Base-by-base conservation (phyloP, 2,329 filamentous ascomycete species). In the Cladobotryum mycophilum region DNA sequence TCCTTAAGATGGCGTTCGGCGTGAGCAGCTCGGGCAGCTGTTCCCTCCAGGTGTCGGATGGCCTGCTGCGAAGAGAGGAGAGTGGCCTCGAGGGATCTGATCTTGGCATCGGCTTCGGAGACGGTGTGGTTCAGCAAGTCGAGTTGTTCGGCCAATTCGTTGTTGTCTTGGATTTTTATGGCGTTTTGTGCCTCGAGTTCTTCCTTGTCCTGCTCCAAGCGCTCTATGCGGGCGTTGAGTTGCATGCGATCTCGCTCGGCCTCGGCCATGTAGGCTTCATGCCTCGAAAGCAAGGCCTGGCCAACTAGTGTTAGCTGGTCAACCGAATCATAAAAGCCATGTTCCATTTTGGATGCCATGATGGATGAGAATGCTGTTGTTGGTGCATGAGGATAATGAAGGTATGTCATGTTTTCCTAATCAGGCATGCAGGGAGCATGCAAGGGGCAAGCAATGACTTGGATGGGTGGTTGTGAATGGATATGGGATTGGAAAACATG, bases 181-280 rank as follows among this genome's bases (percentile, higher is more conserved):
- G 84, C 82, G 70, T 97, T 99, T 61, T 82, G 79, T 40, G 76
- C 75, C 68, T 96, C 88, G 54, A 95, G 79, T 53, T 81, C 74
- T 61, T 74, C 76, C 71, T 95, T 96, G 59, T 83, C 80, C 60
- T 70, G 70, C 70, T 95, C 89, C 47, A 99, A 76, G 56, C 78
- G 78, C 60, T 87, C 84, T 64, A 96, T 90, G 55, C 81, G 87
- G 43, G 74, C 69, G 41, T 81, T 78, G 70, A 96, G 82, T 54
- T 85, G 81, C 54, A 77, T 73, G 54, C 91, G 87, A 66, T 96
- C 90, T 60, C 84, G 82, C 74, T 96, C 90, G 53, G 91, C 89
- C 67, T 96, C 89, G 59, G 85, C 85, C 78, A 96, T 92, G 70
- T 95, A 96, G 53, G 88, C 84, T 75, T 97, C 91, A 79, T 99